A percentile compares a stretch with the other conserved stretches of the same genome.
These are phyloP conservation scores for Diaporthe capsici DNA, from an alignment of 2,329 filamentous ascomycete species.

Conservation along the genomic window DNA sequence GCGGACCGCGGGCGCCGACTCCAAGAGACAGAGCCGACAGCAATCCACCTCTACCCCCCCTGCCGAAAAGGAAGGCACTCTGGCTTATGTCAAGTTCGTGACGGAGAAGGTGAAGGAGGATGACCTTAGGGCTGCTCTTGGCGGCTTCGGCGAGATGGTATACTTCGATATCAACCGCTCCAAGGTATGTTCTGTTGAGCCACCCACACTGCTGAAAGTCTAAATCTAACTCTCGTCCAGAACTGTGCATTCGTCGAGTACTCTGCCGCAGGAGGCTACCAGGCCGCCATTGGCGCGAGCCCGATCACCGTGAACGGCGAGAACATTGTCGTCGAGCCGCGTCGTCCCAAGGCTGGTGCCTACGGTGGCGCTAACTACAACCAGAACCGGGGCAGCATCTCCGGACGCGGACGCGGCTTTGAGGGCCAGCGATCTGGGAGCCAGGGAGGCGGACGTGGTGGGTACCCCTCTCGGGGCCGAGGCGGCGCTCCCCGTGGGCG, in stretches of 20 bases:
- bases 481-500: slow-evolving; percentile 75
- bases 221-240: slow-evolving; percentile 61
- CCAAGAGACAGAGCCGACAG: slow-evolving; percentile 85
- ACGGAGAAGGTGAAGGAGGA: slow-evolving; percentile 85
- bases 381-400: slow-evolving; percentile 71
- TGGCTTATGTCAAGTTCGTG: slow-evolving; percentile 96
- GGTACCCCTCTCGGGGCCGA: slow-evolving; percentile 75
- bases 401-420: slow-evolving; percentile 76
- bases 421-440: slow-evolving; percentile 72
- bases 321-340: slow-evolving; percentile 88
- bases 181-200: slow-evolving; percentile 74
- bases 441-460: slow-evolving; percentile 74
- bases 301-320: slow-evolving; percentile 88
- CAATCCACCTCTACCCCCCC: slow-evolving; percentile 73
- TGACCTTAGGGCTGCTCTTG: slow-evolving; percentile 78
- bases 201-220: not conserved
- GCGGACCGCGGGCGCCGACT: slow-evolving; percentile 89
- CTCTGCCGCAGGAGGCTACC: slow-evolving; percentile 83
- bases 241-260: slow-evolving; percentile 99
- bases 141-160: slow-evolving; percentile 78
- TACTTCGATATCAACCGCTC: slow-evolving; percentile 84
- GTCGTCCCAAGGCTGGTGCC: slow-evolving; percentile 80
- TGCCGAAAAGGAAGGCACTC: slow-evolving; percentile 80
- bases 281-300: slow-evolving; percentile 86
- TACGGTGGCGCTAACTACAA: slow-evolving; percentile 79